Percentiles rank a stretch among this genome's conserved stretches.
phyloP scores from a whole-genome alignment of 768 basidiomycete genomes.

The Boletus tomentosulus region DNA sequence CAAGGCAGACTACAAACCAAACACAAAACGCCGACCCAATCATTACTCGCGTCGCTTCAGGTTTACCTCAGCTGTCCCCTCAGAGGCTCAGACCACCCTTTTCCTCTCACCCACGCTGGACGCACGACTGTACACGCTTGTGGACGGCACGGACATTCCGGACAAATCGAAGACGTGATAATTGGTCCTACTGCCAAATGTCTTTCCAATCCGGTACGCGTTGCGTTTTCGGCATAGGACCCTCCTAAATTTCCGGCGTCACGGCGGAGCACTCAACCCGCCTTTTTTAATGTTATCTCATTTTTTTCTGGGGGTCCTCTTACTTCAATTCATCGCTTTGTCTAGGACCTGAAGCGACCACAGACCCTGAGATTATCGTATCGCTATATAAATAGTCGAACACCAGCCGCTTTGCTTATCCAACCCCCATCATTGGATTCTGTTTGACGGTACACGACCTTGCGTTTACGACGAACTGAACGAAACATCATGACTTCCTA shows the following conservation, averaged over 20 bases:
- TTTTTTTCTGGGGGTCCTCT: slow-evolving; percentile 31
- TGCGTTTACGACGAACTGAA: slow-evolving; percentile 15
- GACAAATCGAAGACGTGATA: slow-evolving; percentile 34
- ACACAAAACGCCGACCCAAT: slow-evolving; percentile 24
- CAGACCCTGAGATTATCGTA: slow-evolving; percentile 22
- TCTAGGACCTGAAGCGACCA: slow-evolving; percentile 19
- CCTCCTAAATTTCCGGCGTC: slow-evolving; percentile 15
- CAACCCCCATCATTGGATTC: slow-evolving; percentile 12
- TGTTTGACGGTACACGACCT: slow-evolving; percentile 15
- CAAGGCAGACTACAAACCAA: slow-evolving; percentile 27
- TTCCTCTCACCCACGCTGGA: slow-evolving; percentile 6
- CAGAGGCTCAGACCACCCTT: slow-evolving; percentile 6
- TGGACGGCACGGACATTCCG: slow-evolving; percentile 19
- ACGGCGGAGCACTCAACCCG: slow-evolving; percentile 9
- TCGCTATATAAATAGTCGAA: slow-evolving; percentile 26
- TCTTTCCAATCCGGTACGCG: slow-evolving; percentile 14
- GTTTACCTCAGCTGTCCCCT: slow-evolving; percentile 29
- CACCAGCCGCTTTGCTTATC: not conserved
- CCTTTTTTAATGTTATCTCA: not conserved
- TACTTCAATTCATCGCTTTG: slow-evolving; percentile 31
- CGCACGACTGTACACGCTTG: slow-evolving; percentile 15
- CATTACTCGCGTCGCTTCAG: slow-evolving; percentile 13
- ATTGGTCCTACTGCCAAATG: slow-evolving; percentile 6
- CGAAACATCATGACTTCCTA: slow-evolving; percentile 43
- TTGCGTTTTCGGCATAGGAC: slow-evolving; percentile 18